Evolutionary conservation across 1,284 basidiomycete species (phyloP), one percentile per base, ranked within the genome.

Genomic region (Rhodotorula sp.): DNA sequence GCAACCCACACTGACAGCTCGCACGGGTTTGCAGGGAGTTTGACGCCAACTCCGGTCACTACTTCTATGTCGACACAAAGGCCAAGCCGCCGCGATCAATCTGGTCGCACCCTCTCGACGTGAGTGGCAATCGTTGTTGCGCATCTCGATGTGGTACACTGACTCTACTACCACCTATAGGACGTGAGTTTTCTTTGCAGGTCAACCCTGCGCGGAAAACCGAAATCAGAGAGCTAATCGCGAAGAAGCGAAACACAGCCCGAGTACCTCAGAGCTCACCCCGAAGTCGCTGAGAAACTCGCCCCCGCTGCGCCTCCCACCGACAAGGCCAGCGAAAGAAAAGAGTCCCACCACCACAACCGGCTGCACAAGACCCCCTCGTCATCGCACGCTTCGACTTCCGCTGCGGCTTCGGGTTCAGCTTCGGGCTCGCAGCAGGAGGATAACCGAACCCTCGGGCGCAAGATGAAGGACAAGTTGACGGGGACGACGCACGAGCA

Each of bases 81-180:
- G 76, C 78, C 2, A 74, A 64, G 10, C 80, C 80, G 5, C 78
- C 80, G 22, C 72, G 80, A 10, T 78, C 77, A 24, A 80, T 80
- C 70, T 81, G 80, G 80, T 63, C 72, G 2, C 80, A 80, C 61
- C 80, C 80, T 1, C 70, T 67, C 42, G 79, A 80, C 64, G 80
- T 65, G 42, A 37, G 33, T 45, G 30, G 17, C 24, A 8, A 3
- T 20, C 6, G 2, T 42, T 6, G n/a, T 17, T 18, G 12, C 20
- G 20, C 8, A 4, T 26, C 29, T 26, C 10, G 18, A 12, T n/a
- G n/a, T 14, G n/a, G 4, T 3, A 22, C 20, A 46, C 58, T 60
- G 75, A 62, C 42, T 3, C 26, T 42, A 42, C 7, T 7, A n/a
- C n/a, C 37, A 5, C 5, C 37, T 33, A 6, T 48, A 62, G 56